Evolutionary conservation across 257 asterid genomes (phyloP), one percentile per base, ranked within the genome.

Genomic region (Ehretia macrophylla): DNA sequence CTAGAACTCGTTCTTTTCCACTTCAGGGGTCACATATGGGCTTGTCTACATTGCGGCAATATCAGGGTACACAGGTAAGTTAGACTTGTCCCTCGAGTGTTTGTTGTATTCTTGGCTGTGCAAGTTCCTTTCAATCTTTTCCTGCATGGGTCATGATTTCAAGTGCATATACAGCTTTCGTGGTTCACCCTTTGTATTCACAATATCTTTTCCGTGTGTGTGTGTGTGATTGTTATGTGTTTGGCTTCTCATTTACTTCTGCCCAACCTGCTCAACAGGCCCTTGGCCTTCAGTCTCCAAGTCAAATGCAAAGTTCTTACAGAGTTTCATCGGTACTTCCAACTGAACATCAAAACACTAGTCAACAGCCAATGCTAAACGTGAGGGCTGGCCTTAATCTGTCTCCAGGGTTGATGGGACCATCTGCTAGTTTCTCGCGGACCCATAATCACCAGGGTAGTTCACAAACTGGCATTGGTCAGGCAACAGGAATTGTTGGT

Each of bases 41-140:
- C 47, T 57, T 81, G 12, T 51, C 86, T 63, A 51, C 69, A 8
- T 38, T 64, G 61, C 75, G 51, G 49, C 87, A 77, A 63, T 64
- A 49, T 40, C 45, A 65, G 32, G 38, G 37, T 68, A 14, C 64
- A 35, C 84, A 48, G 86, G 86, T 83, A 71, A 49, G 46, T 8
- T 21, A 22, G 51, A 46, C 46, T 44, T 19, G 14, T 22, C 5
- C 32, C 14, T 59, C 16, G n/a, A 6, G 19, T 63, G 58, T n/a
- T 18, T 17, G 45, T 45, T 19, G 48, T 47, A 17, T 19, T 56
- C 38, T n/a, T 46, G 53, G n/a, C 16, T 8, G 35, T 21, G 27
- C 19, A 66, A 32, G 35, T 27, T 58, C 20, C n/a, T 27, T 1
- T 55, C 4, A 42, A 40, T 17, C 37, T 22, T 27, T 0, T 39